A percentile compares a stretch with the other conserved stretches of the same genome.
Evolutionary conservation across 1,284 basidiomycete species (phyloP).

Genomic region (Leccinum olivaceoglutinosum): DNA sequence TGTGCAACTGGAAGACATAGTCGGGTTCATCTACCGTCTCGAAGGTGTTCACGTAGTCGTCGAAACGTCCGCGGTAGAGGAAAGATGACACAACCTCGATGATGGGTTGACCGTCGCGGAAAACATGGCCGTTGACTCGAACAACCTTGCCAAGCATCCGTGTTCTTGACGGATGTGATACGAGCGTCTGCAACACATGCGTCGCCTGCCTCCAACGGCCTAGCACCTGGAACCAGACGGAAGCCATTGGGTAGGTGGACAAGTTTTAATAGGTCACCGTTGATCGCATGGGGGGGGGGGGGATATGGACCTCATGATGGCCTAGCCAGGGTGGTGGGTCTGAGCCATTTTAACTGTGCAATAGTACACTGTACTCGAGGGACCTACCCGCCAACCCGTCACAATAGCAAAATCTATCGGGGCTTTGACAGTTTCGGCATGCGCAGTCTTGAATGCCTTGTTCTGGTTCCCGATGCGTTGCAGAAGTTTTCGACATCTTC

Average conservation of each 20-base stretch:
- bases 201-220: slow-evolving; percentile 80
- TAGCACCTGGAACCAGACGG: slow-evolving; percentile 77
- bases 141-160: slow-evolving; percentile 89
- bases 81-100: slow-evolving; percentile 95
- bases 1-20: slow-evolving; percentile 74
- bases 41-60: slow-evolving; percentile 94
- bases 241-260: slow-evolving; percentile 98
- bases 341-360: slow-evolving; percentile 10
- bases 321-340: slow-evolving; percentile 40
- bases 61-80: slow-evolving; percentile 93
- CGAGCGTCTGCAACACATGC: slow-evolving; percentile 86
- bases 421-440: slow-evolving; percentile 69
- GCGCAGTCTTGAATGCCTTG: slow-evolving; percentile 80
- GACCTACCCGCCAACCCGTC: slow-evolving; percentile 88
- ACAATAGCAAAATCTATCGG: slow-evolving; percentile 99
- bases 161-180: slow-evolving; percentile 88
- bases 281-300: slow-evolving; percentile 62
- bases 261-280: slow-evolving; percentile 91
- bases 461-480: slow-evolving; percentile 86
- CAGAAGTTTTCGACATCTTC: slow-evolving; percentile 86
- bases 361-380: neutral
- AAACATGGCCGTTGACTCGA: slow-evolving; percentile 85
- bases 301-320: slow-evolving; percentile 97
- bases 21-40: slow-evolving; percentile 87
- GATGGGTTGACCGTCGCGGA: slow-evolving; percentile 71